Conservation (phyloP, 1,284 basidiomycete species). For the Ceratobasidium sp. region DNA sequence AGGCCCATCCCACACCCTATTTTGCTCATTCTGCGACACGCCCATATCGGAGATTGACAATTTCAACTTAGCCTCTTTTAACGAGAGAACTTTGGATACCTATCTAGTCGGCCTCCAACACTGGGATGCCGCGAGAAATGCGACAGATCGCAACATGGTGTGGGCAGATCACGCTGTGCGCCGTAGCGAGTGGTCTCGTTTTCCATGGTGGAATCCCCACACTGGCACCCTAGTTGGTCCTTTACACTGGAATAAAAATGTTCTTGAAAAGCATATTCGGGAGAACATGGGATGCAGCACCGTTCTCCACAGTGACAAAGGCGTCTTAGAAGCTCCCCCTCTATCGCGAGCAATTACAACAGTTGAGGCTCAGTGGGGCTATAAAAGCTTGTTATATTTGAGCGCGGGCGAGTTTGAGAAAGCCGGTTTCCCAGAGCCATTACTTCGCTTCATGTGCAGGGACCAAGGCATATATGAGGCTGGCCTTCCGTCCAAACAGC, state of each 20-base stretch:
- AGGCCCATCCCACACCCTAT: background rate
- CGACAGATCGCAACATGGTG: no score
- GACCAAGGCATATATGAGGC: background rate
- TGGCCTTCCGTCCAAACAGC: background rate
- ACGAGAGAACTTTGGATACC: background rate
- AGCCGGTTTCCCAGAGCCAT: background rate
- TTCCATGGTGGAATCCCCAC: slow-evolving; percentile 3
- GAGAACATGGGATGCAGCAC: slow-evolving; percentile 11
- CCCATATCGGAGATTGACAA: background rate
- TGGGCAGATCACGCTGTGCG: background rate
- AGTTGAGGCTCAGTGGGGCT: background rate
- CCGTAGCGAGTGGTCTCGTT: background rate
- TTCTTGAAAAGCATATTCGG: background rate
- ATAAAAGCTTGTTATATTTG: no score
- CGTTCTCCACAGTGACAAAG: no score
- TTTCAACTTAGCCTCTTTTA: background rate
- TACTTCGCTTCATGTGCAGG: background rate
- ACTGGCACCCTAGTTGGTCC: background rate
- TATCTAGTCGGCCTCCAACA: background rate
- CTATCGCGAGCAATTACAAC: background rate
- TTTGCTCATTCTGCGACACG: background rate
- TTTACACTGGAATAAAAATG: slow-evolving; percentile 9
- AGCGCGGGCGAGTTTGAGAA: background rate
- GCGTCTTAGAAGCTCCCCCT: background rate
- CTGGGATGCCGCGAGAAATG: background rate